These are phyloP conservation scores for Crinitomyces ghanaensis DNA, from an alignment of 805 yeast species.

Conservation along the genomic window DNA sequence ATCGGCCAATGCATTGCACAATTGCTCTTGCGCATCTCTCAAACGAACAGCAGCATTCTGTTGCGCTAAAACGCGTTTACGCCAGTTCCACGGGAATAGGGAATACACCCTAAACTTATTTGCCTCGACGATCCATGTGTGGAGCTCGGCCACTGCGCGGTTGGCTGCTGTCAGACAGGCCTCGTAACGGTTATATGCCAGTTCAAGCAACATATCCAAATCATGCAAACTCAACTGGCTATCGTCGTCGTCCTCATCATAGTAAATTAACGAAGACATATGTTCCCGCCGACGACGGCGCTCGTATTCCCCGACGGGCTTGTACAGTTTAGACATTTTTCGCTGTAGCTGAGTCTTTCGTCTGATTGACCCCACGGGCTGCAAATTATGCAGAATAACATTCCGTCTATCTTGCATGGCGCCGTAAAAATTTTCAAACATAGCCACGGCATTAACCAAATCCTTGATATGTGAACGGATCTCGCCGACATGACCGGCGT, in stretches of 20 bases:
- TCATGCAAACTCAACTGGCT: conserved; percentile 7
- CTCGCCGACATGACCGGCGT: conserved; percentile 19
- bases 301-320: conserved; percentile 14
- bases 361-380: conserved; percentile 2
- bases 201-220: conserved; percentile 7
- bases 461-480: conserved; percentile 14
- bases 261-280: too few relatives aligned
- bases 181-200: neutral
- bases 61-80: conserved; percentile 6
- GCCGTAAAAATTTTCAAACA: conserved; percentile 16
- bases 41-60: conserved; percentile 6
- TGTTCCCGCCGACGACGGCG: conserved; percentile 2
- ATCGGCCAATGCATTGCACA: conserved; percentile 1
- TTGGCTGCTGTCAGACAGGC: too few relatives aligned
- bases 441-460: conserved; percentile 15
- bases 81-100: too few relatives aligned
- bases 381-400: neutral
- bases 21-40: conserved; percentile 5
- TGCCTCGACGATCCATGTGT: too few relatives aligned
- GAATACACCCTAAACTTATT: too few relatives aligned
- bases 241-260: too few relatives aligned
- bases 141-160: too few relatives aligned
- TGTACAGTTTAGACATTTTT: conserved; percentile 10
- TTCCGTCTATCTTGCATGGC: conserved; percentile 10
- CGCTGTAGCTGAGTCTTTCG: conserved; percentile 3